phyloP scores from a whole-genome alignment of 2,329 filamentous ascomycete species.

The Bipolaris victoriae region DNA sequence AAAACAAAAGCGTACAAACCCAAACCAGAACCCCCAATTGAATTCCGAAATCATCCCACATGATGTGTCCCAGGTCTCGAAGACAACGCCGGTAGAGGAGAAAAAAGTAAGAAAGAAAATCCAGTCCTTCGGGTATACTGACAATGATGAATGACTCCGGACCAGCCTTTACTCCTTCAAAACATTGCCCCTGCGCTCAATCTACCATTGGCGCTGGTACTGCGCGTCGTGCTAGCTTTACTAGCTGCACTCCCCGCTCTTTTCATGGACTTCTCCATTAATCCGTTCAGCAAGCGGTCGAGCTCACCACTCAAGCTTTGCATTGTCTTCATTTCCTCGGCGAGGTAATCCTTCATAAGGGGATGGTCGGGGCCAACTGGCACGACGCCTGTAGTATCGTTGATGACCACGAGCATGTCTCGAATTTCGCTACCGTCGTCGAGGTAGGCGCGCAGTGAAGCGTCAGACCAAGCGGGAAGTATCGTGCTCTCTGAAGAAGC shows the following conservation, averaged over 20 bases:
- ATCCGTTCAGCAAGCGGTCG: slow-evolving; percentile 83
- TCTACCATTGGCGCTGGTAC: slow-evolving; percentile 16
- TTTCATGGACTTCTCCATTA: slow-evolving; percentile 63
- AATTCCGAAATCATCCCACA: slow-evolving; percentile 4
- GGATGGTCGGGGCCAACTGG: slow-evolving; percentile 86
- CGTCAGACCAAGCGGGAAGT: slow-evolving; percentile 81
- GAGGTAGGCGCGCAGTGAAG: slow-evolving; percentile 84
- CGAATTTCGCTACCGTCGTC: slow-evolving; percentile 88
- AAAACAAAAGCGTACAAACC: background rate
- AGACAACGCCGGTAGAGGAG: background rate
- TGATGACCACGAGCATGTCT: slow-evolving; percentile 88
- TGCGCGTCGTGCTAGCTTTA: slow-evolving; percentile 15
- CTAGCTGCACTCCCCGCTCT: slow-evolving; percentile 19
- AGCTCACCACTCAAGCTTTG: slow-evolving; percentile 88
- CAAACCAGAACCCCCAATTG: background rate
- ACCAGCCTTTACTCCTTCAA: slow-evolving; percentile 1
- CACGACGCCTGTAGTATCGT: slow-evolving; percentile 84
- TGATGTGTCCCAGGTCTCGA: background rate
- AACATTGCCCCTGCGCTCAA: slow-evolving; percentile 9
- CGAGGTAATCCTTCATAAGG: slow-evolving; percentile 78
- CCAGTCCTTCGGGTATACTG: slow-evolving; percentile 7
- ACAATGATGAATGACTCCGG: slow-evolving; percentile 8
- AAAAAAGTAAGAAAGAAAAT: background rate
- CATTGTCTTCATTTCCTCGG: slow-evolving; percentile 83
- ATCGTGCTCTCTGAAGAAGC: slow-evolving; percentile 54